Percentiles rank a stretch among this genome's conserved stretches.
phyloP scores from a whole-genome alignment of 768 basidiomycete species.

The Termitomyces sp. region DNA sequence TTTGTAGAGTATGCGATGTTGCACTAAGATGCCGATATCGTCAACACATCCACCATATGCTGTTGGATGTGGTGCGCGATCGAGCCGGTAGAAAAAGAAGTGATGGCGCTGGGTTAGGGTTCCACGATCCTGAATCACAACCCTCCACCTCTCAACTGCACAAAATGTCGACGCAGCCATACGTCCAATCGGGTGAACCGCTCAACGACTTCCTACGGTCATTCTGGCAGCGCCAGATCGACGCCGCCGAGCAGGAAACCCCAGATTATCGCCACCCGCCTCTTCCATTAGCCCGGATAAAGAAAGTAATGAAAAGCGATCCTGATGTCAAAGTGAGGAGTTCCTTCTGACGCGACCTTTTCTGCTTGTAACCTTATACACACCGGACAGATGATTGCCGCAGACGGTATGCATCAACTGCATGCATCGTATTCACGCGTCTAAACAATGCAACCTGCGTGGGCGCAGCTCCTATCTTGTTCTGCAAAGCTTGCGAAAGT shows the following conservation, averaged over 20 bases:
- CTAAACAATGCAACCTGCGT: slow-evolving; percentile 13
- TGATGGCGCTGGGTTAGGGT: slow-evolving; percentile 4
- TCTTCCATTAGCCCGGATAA: slow-evolving; percentile 91
- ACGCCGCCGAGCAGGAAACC: slow-evolving; percentile 83
- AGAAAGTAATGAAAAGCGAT: slow-evolving; percentile 99
- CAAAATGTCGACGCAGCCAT: slow-evolving; percentile 49
- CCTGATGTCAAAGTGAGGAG: slow-evolving; percentile 87
- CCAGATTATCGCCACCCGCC: slow-evolving; percentile 88
- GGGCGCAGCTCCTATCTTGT: slow-evolving; percentile 79
- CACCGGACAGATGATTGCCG: slow-evolving; percentile 86
- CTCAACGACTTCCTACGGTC: slow-evolving; percentile 80
- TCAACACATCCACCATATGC: too few relatives aligned
- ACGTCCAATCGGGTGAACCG: slow-evolving; percentile 82
- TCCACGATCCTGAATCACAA: neutral
- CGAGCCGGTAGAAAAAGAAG: neutral
- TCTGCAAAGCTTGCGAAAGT: slow-evolving; percentile 99
- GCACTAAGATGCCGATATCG: too few relatives aligned
- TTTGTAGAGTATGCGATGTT: too few relatives aligned
- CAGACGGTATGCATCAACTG: slow-evolving; percentile 63
- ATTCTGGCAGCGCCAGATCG: slow-evolving; percentile 91
- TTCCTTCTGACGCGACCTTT: slow-evolving; percentile 6
- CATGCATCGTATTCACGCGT: slow-evolving; percentile 18
- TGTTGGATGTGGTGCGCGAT: neutral
- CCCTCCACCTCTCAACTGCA: slow-evolving; percentile 37
- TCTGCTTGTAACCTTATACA: slow-evolving; percentile 8